Evolutionary conservation across 2,329 filamentous ascomycete species (phyloP).

Genomic region (Stemphylium beticola): DNA sequence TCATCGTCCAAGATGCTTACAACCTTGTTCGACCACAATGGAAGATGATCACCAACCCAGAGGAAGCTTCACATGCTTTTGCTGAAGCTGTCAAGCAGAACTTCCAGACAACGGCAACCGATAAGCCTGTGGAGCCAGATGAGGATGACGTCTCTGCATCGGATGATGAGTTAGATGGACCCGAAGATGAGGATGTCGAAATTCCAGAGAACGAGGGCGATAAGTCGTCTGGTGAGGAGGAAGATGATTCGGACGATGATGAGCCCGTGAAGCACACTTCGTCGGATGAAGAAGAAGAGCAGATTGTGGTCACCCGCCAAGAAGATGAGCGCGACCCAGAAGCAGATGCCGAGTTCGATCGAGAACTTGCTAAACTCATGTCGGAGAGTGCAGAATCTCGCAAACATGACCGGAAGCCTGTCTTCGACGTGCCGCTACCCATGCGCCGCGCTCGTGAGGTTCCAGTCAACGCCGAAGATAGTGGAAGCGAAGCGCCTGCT

Average conservation of each 20-base stretch:
- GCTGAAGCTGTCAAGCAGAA: constrained; percentile 88
- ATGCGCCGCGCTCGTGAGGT: constrained; percentile 75
- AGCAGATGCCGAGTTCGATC: constrained; percentile 95
- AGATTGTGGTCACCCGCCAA: constrained; percentile 88
- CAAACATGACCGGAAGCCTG: constrained; percentile 91
- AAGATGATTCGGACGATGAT: constrained; percentile 57
- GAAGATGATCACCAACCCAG: constrained; percentile 80
- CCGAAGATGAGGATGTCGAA: constrained; percentile 52
- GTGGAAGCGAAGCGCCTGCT: constrained; percentile 48
- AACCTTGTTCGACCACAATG: constrained; percentile 85
- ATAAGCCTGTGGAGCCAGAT: constrained; percentile 73
- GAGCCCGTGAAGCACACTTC: constrained; percentile 59
- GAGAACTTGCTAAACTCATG: constrained; percentile 98
- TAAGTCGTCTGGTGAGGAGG: constrained; percentile 58
- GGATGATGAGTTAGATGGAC: constrained; percentile 71
- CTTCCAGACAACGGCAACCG: constrained; percentile 77
- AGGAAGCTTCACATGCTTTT: constrained; percentile 84
- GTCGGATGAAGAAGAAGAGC: constrained; percentile 79
- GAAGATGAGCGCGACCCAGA: constrained; percentile 92
- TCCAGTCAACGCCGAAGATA: constrained; percentile 49
- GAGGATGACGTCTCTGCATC: constrained; percentile 74
- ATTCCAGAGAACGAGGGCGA: constrained; percentile 62
- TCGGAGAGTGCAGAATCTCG: constrained; percentile 93
- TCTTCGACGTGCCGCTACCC: constrained; percentile 97
- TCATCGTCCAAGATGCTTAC: constrained; percentile 92